phyloP scores from a whole-genome alignment of 2,329 filamentous ascomycete genomes.

The Podosphaera fusca region DNA sequence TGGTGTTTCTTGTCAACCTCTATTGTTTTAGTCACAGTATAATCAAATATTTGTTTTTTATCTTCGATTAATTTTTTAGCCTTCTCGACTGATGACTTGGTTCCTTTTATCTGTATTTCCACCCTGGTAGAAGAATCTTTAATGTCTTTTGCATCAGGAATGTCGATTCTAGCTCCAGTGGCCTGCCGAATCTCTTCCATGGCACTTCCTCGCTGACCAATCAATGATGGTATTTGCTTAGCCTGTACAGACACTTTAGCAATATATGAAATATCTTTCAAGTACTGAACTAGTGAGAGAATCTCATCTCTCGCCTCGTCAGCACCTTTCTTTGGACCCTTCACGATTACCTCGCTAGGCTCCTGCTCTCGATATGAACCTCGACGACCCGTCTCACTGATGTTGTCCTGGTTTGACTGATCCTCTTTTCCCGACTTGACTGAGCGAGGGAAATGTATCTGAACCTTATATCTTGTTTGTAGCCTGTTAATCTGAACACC shows the following conservation, averaged over 20 bases:
- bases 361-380: conserved; percentile 49
- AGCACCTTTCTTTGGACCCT: conserved; percentile 78
- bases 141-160: conserved; percentile 58
- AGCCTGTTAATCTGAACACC: conserved; percentile 78
- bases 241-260: conserved; percentile 69
- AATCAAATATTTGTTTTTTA: conserved; percentile 68
- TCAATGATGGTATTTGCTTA: conserved; percentile 79
- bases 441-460: conserved; percentile 73
- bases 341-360: conserved; percentile 71
- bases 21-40: conserved; percentile 64
- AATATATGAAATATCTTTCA: conserved; percentile 65
- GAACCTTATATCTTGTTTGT: conserved; percentile 78
- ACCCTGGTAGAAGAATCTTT: conserved; percentile 43
- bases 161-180: conserved; percentile 76
- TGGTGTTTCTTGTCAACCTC: conserved; percentile 93
- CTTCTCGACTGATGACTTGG: conserved; percentile 70
- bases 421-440: conserved; percentile 46
- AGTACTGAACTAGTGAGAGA: conserved; percentile 66
- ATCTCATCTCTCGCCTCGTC: conserved; percentile 85
- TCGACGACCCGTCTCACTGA: conserved; percentile 37
- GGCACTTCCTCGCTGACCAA: conserved; percentile 71
- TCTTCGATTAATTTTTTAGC: conserved; percentile 80
- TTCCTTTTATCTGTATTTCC: conserved; percentile 80
- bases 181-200: conserved; percentile 73
- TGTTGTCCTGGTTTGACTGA: conserved; percentile 41